Evolutionary conservation across 352 stramenopile species (phyloP), one percentile per base, ranked within the genome.

Genomic region (Globisporangium spinosum): DNA sequence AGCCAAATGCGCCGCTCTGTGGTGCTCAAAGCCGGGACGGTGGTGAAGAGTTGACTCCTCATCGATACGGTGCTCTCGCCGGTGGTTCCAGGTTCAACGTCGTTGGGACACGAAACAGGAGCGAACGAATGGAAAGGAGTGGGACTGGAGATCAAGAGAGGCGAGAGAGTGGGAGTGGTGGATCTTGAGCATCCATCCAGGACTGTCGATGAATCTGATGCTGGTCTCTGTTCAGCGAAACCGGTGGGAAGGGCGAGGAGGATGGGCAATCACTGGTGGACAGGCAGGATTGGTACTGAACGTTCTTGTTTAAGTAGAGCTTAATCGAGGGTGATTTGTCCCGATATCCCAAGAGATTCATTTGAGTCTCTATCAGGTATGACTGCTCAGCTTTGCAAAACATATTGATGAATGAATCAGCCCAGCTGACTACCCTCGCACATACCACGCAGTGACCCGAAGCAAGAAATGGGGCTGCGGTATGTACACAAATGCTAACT

Each of bases 171-270:
- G 43, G 43, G 43, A 51, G 43, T 7, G 43, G 43, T 6, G 43
- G 17, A 22, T 51, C 43, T 22, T 51, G 15, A 6, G 17, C 43
- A 22, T 22, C 43, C 43, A 22, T 51, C 17, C 43, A 22, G 43
- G 43, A 51, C 17, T 51, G 43, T 51, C 43, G 43, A 51, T 51
- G 43, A 51, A 51, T 51, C 43, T 51, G 43, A 51, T 51, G 43
- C 43, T 47, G 40, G 40, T 47, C 40, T 51, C 17, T 51, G 43
- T 51, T 51, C 43, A 51, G 43, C 17, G 5, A 51, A 51, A n/a
- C 43, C 5, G 43, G 5, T n/a, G 17, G 43, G 43, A 51, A 51
- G 43, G 17, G 43, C 43, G 9, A 51, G 15, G 43, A 7, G 17
- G 43, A 51, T 22, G 43, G 5, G 17, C 15, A 22, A 20, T 22